Evolutionary conservation across 352 stramenopile species (phyloP).

Genomic region (Phytophthora pisi): DNA sequence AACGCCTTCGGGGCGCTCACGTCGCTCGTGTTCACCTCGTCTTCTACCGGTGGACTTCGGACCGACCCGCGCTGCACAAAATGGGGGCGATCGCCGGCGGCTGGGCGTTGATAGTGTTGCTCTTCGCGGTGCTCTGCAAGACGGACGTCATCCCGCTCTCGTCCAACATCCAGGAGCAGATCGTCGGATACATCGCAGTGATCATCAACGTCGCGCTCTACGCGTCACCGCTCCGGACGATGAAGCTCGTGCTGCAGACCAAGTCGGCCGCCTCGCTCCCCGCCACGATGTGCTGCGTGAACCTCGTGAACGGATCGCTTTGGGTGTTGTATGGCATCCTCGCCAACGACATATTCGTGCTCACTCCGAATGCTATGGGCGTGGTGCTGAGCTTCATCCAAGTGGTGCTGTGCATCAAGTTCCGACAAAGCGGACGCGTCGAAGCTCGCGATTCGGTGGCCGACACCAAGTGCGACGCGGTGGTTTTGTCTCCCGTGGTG

Average conservation of each 20-base stretch:
- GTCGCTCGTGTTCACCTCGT: conserved; percentile 33
- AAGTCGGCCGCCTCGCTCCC: conserved; percentile 38
- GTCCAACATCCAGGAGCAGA: conserved; percentile 26
- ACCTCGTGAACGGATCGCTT: conserved; percentile 33
- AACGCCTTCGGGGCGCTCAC: conserved; percentile 36
- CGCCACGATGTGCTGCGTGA: conserved; percentile 35
- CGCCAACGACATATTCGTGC: conserved; percentile 40
- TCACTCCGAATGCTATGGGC: conserved; percentile 38
- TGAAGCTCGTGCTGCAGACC: conserved; percentile 37
- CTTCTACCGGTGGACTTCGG: conserved; percentile 38
- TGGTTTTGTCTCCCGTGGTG: conserved; percentile 18
- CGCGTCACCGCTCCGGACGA: conserved; percentile 36
- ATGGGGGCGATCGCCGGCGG: conserved; percentile 7
- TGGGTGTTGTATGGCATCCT: conserved; percentile 34
- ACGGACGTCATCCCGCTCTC: conserved; percentile 17
- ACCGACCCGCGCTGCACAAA: conserved; percentile 23
- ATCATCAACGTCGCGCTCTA: conserved; percentile 36
- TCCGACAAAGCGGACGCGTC: conserved; percentile 15
- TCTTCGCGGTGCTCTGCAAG: conserved; percentile 26
- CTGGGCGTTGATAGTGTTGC: conserved; percentile 16
- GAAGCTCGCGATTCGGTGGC: conserved; percentile 1
- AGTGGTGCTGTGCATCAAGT: conserved; percentile 47
- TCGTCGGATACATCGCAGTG: conserved; percentile 37
- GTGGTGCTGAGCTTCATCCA: conserved; percentile 38
- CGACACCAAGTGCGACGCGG: conserved; percentile 14